phyloP scores from a whole-genome alignment of 176 grass and related monocot genomes.

The Oryza coarctata region DNA sequence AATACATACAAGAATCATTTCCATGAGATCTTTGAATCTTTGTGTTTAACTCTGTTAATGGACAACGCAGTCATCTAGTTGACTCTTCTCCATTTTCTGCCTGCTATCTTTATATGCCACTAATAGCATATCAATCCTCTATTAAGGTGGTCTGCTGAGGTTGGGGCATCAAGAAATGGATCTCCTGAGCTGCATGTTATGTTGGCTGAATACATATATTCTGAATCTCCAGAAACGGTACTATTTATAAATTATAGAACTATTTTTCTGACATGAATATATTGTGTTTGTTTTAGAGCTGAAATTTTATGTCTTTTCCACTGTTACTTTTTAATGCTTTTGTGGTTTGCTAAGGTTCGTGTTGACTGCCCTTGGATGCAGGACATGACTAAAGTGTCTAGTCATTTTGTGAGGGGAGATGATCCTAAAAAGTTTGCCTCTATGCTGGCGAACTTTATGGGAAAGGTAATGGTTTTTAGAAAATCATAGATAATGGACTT shows the following conservation, averaged over 20 bases:
- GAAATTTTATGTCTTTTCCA: background rate
- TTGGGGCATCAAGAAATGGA: constrained; percentile 72
- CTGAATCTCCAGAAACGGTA: constrained; percentile 94
- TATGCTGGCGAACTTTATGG: constrained; percentile 89
- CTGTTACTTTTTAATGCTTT: constrained; percentile 17
- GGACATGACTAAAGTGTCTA: constrained; percentile 96
- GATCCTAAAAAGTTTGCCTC: constrained; percentile 87
- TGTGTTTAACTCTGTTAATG: background rate
- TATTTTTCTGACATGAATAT: constrained; percentile 29
- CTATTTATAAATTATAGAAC: constrained; percentile 15
- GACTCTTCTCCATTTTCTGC: constrained; percentile 10
- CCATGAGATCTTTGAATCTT: constrained; percentile 15
- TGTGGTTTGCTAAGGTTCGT: constrained; percentile 27
- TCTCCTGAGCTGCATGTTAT: constrained; percentile 87
- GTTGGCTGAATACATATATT: constrained; percentile 92
- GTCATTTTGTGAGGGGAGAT: constrained; percentile 92
- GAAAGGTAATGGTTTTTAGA: constrained; percentile 69
- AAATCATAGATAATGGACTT: background rate
- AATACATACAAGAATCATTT: background rate
- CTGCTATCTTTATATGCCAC: constrained; percentile 9
- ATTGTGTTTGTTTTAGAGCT: constrained; percentile 27
- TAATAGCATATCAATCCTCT: constrained; percentile 33
- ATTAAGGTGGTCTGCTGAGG: constrained; percentile 88
- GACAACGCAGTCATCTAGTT: background rate
- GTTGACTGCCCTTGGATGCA: constrained; percentile 41